These are phyloP conservation scores for Aureobasidium sp. DNA, from an alignment of 2,329 filamentous ascomycete genomes.

Conservation along the genomic window DNA sequence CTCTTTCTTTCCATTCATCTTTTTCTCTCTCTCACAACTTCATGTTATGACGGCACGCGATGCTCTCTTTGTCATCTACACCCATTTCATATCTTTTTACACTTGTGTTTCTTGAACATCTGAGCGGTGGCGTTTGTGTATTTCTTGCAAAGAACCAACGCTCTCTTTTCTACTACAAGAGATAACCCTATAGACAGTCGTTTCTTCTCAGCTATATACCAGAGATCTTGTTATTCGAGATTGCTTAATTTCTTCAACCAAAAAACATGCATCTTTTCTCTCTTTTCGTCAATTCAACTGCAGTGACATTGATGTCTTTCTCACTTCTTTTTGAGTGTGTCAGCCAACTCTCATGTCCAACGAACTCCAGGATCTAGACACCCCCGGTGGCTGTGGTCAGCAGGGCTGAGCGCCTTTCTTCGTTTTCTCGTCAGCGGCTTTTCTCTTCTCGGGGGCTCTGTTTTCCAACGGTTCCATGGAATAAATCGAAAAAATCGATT, in stretches of 20 bases:
- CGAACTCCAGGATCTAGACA: too few species aligned
- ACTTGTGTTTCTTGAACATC: background rate
- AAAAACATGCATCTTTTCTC: background rate
- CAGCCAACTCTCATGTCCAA: too few species aligned
- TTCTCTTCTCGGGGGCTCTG: too few species aligned
- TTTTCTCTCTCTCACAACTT: background rate
- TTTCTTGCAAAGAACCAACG: background rate
- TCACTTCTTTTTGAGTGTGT: too few species aligned
- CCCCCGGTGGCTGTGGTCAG: too few species aligned
- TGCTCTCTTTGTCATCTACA: background rate
- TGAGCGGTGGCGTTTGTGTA: background rate
- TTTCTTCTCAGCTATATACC: background rate
- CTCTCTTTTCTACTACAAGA: background rate
- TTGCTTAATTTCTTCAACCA: background rate
- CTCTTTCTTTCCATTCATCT: background rate
- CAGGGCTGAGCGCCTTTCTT: too few species aligned
- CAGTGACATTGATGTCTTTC: too few species aligned
- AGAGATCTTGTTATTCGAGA: background rate
- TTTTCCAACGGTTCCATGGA: too few species aligned
- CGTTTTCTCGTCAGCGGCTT: background rate
- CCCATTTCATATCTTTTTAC: background rate
- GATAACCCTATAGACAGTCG: background rate
- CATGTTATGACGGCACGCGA: background rate
- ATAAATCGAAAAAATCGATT: too few species aligned
- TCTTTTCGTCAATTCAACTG: background rate